Percentiles rank a stretch among this genome's conserved stretches.
Conservation (phyloP, 148 eudicot species). For the Rhododendron mucronatum region DNA sequence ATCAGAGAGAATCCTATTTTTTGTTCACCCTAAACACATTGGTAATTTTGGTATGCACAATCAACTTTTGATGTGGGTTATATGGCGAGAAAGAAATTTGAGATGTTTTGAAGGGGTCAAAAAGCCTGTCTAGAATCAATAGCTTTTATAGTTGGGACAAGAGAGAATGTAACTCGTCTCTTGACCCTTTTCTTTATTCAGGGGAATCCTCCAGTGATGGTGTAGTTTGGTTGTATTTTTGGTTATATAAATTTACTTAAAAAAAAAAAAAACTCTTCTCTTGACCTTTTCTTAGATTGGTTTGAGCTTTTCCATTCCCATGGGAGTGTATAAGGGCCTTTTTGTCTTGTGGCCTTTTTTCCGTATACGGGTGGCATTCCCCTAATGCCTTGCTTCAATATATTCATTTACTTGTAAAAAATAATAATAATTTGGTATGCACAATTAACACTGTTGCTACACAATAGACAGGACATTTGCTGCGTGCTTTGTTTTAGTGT, state of each 20-base stretch:
- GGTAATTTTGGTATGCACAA: background rate
- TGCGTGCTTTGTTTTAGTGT: background rate
- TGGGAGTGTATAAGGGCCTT: background rate
- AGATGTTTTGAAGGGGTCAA: too few species aligned
- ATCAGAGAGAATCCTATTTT: background rate
- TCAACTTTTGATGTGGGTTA: too few species aligned
- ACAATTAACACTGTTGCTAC: background rate
- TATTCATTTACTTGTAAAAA: background rate
- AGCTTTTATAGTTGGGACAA: too few species aligned
- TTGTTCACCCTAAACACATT: background rate
- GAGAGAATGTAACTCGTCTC: too few species aligned
- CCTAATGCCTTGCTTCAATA: background rate
- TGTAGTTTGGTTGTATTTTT: too few species aligned
- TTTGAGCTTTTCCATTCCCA: background rate
- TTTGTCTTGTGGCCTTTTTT: background rate
- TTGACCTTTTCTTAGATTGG: too few species aligned
- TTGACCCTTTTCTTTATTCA: too few species aligned
- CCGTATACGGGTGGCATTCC: background rate
- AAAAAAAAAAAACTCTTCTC: too few species aligned
- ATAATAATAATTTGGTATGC: background rate
- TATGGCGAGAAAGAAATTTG: too few species aligned
- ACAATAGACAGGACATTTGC: background rate
- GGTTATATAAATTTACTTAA: too few species aligned
- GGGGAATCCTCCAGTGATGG: too few species aligned
- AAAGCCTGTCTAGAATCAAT: too few species aligned